Evolutionary conservation across 2,329 filamentous ascomycete genomes (phyloP), one percentile per base, ranked within the genome.

Genomic region (Colletotrichum tamarilloi): DNA sequence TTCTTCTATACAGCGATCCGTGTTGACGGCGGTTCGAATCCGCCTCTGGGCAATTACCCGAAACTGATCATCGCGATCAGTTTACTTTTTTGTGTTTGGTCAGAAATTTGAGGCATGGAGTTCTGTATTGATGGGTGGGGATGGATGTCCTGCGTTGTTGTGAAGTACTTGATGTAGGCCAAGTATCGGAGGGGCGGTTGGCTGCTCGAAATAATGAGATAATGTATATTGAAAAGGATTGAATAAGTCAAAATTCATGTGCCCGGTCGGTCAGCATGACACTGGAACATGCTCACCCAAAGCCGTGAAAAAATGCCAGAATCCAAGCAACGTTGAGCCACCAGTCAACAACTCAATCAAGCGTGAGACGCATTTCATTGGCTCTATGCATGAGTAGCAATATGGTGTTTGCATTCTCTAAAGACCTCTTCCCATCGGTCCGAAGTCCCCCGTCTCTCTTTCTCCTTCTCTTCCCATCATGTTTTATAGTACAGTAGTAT

Each of bases 21-120:
- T 71, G 68, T 71, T 71, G 68, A 71, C 68, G 68, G 68, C 68
- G 68, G 68, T 71, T 71, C 68, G 68, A 71, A 71, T 71, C 68
- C 68, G 68, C 68, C 68, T 71, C 68, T 71, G 68, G 46, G 68
- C 68, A 71, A 24, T 28, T 55, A 16, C 7, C 4, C 2, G 5
- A 4, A 4, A 32, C 7, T 5, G 22, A 5, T 35, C 12, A 2
- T 8, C 5, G 3, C 19, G 49, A 12, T 8, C 8, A 2, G 3
- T 38, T 49, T 4, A 8, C 28, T 28, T 71, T 71, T 71, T 71
- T 67, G 24, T 19, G 16, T 16, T 19, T 6, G 42, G 5, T 9
- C 1, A 1, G 11, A 11, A 26, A 56, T 28, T 56, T 53, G 42
- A 19, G 19, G 42, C 7, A 9, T 49, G 42, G 0, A 49, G 8